Conservation (phyloP, 345 rosid genomes). For the Conringia planisiliqua region DNA sequence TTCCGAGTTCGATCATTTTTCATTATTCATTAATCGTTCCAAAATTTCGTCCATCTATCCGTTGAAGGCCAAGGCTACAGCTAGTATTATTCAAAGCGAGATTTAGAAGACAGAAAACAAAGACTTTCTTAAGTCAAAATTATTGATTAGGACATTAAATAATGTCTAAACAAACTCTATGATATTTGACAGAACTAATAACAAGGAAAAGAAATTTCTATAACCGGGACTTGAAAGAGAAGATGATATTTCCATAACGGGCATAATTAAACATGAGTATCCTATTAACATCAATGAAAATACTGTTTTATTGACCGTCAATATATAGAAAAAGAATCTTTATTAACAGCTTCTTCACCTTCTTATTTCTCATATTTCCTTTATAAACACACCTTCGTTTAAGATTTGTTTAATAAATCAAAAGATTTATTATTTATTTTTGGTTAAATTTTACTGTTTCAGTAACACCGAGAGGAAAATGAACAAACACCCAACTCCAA, state of each 20-base stretch:
- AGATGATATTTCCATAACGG: not conserved
- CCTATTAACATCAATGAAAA: not conserved
- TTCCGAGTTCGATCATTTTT: not conserved
- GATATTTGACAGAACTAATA: not conserved
- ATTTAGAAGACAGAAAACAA: not conserved
- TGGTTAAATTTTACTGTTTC: not conserved
- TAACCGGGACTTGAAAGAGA: not conserved
- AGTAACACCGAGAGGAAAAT: not conserved
- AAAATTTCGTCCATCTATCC: not conserved
- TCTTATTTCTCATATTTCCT: not conserved
- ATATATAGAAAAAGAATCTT: not conserved
- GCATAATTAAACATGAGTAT: not conserved
- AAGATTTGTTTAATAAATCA: not conserved
- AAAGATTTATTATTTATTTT: not conserved
- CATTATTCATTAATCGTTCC: not conserved
- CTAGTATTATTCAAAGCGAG: not conserved
- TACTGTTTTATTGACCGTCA: not conserved
- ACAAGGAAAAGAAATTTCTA: not conserved
- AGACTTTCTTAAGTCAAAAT: constrained; percentile 28
- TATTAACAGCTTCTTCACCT: constrained; percentile 1
- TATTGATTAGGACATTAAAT: constrained; percentile 5
- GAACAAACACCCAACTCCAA: constrained; percentile 19
- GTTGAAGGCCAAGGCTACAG: not conserved
- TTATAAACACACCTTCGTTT: not conserved
- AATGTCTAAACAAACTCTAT: not conserved